These are phyloP conservation scores for Pilatotrama ljubarskyi DNA, from an alignment of 768 basidiomycete genomes.

Conservation along the genomic window DNA sequence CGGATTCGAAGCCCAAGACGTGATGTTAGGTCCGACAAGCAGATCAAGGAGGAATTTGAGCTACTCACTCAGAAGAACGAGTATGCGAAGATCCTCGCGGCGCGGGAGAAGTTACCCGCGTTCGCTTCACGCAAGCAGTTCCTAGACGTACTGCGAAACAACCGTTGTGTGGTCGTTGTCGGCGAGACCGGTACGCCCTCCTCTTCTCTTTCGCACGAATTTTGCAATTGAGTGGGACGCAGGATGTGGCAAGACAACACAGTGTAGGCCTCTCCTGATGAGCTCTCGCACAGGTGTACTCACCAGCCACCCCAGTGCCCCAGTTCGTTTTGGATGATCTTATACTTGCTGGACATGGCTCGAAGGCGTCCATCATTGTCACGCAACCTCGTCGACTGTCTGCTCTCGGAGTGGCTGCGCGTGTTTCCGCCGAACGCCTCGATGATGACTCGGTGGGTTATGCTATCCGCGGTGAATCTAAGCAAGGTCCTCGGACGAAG, in stretches of 20 bases:
- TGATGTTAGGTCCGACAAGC: constrained; percentile 48
- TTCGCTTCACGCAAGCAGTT: constrained; percentile 68
- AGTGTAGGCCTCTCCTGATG: constrained; percentile 46
- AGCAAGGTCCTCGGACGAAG: constrained; percentile 63
- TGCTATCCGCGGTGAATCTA: constrained; percentile 85
- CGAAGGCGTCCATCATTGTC: constrained; percentile 71
- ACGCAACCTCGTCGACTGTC: constrained; percentile 91
- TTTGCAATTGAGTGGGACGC: neutral
- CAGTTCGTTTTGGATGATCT: constrained; percentile 88
- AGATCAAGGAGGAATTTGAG: constrained; percentile 57
- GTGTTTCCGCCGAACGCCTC: constrained; percentile 79
- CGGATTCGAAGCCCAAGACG: constrained; percentile 28
- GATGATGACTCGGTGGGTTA: constrained; percentile 85
- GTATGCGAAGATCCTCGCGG: constrained; percentile 57
- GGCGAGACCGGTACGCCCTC: constrained; percentile 75
- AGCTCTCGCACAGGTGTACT: neutral
- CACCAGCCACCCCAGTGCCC: constrained; percentile 53
- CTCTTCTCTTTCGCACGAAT: neutral
- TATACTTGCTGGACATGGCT: constrained; percentile 60
- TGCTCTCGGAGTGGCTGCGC: constrained; percentile 83
- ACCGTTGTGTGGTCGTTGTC: constrained; percentile 78
- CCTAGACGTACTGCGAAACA: constrained; percentile 52
- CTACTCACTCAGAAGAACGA: constrained; percentile 41
- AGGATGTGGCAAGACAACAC: constrained; percentile 92
- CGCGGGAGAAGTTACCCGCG: constrained; percentile 70